These are phyloP conservation scores for Primulina huaijiensis DNA, from an alignment of 257 asterid species.

Conservation along the genomic window DNA sequence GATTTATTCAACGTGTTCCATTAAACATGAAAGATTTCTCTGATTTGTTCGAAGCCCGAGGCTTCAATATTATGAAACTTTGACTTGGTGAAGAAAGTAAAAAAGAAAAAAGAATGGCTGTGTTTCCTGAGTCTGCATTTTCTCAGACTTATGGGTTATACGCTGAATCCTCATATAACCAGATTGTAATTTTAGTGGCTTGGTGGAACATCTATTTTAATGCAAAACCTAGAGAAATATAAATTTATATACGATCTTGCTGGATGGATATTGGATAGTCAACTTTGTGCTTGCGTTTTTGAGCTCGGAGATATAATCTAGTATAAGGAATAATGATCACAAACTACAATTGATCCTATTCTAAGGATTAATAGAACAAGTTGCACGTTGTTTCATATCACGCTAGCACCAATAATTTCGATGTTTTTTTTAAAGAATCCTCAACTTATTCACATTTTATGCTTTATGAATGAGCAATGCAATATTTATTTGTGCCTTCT, in stretches of 20 bases:
- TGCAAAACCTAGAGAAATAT: not conserved
- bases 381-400: not conserved
- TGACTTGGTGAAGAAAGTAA: not conserved
- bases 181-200: not conserved
- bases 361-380: not conserved
- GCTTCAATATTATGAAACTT: not conserved
- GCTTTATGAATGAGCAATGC: conserved; percentile 1
- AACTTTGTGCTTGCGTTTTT: not conserved
- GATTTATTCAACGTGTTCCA: not conserved
- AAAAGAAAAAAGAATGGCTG: not conserved
- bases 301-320: not conserved
- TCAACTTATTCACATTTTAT: not conserved
- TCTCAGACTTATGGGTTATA: not conserved
- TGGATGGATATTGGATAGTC: not conserved
- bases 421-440: not conserved
- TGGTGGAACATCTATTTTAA: not conserved
- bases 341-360: not conserved
- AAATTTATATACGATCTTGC: not conserved
- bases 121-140: not conserved
- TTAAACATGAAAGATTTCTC: not conserved
- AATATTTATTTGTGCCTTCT: not conserved
- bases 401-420: too few species aligned
- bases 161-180: not conserved
- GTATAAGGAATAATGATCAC: not conserved
- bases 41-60: not conserved